Conservation (phyloP, 2,329 filamentous ascomycete genomes). For the Thelonectria rubi region DNA sequence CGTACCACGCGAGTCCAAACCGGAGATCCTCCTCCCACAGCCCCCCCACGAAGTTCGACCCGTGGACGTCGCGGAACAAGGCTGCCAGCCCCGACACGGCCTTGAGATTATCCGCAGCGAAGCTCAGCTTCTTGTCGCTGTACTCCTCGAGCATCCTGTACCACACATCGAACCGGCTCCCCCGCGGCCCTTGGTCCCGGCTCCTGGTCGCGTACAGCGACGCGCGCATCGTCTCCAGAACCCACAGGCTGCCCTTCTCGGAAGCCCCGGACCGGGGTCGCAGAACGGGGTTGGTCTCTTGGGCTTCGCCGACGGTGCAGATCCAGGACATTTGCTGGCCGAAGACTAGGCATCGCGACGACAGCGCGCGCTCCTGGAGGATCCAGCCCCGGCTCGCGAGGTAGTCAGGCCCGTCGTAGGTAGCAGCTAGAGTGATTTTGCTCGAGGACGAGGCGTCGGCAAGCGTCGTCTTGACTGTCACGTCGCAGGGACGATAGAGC, state of each 20-base stretch:
- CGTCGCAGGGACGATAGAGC: conserved; percentile 20
- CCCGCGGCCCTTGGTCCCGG: neutral
- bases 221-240: conserved; percentile 5
- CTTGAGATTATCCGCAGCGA: conserved; percentile 17
- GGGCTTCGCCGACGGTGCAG: conserved; percentile 22
- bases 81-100: conserved; percentile 17
- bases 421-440: conserved; percentile 20
- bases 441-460: neutral
- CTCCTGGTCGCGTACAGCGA: neutral
- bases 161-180: conserved; percentile 19
- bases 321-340: conserved; percentile 27
- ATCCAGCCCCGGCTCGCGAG: conserved; percentile 26
- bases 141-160: conserved; percentile 25
- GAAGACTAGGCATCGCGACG: conserved; percentile 25
- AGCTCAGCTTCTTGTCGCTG: conserved; percentile 16
- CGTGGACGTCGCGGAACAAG: neutral
- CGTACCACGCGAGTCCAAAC: conserved; percentile 20
- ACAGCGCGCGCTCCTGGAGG: conserved; percentile 24
- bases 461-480: conserved; percentile 4
- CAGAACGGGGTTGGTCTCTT: conserved; percentile 16
- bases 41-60: neutral
- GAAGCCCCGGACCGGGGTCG: neutral
- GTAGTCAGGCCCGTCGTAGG: conserved; percentile 21
- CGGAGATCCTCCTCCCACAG: conserved; percentile 20
- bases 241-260: neutral